Conservation (phyloP, 805 yeast genomes). For the Wickerhamiella vanderwaltii region DNA sequence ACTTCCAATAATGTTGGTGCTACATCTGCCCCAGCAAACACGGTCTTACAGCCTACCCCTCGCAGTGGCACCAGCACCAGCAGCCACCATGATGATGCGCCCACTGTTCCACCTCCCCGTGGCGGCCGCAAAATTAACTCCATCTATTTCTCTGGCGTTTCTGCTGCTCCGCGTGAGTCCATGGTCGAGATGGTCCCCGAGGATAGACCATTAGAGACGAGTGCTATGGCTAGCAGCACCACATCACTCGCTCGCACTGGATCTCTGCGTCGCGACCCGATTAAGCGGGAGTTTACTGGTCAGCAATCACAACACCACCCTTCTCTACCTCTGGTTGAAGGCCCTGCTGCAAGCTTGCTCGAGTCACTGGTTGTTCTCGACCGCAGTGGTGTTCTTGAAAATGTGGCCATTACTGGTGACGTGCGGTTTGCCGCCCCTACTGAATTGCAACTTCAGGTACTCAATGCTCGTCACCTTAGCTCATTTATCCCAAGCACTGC, state of each 20-base stretch:
- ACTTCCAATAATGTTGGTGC: not conserved
- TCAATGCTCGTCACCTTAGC: conserved; percentile 31
- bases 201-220: not conserved
- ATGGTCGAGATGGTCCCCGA: conserved; percentile 1
- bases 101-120: conserved; percentile 8
- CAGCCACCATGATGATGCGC: conserved; percentile 1
- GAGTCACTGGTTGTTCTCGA: conserved; percentile 69
- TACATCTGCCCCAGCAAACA: not conserved
- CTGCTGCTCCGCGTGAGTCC: conserved; percentile 6
- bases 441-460: conserved; percentile 18
- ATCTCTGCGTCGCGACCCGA: conserved; percentile 13
- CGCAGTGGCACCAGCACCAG: not conserved
- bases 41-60: not conserved
- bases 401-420: conserved; percentile 69
- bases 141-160: conserved; percentile 1
- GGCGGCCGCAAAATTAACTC: conserved; percentile 7
- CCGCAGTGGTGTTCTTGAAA: conserved; percentile 49
- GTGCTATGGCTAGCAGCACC: conserved; percentile 14
- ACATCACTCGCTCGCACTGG: conserved; percentile 19
- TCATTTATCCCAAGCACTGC: conserved; percentile 35
- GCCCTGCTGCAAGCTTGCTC: conserved; percentile 66
- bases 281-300: conserved; percentile 12
- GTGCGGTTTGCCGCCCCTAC: conserved; percentile 16
- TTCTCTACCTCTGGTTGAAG: conserved; percentile 22
- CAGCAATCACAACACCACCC: conserved; percentile 21